Base-by-base conservation (phyloP, 768 basidiomycete species). In the Clitopilus hobsonii region DNA sequence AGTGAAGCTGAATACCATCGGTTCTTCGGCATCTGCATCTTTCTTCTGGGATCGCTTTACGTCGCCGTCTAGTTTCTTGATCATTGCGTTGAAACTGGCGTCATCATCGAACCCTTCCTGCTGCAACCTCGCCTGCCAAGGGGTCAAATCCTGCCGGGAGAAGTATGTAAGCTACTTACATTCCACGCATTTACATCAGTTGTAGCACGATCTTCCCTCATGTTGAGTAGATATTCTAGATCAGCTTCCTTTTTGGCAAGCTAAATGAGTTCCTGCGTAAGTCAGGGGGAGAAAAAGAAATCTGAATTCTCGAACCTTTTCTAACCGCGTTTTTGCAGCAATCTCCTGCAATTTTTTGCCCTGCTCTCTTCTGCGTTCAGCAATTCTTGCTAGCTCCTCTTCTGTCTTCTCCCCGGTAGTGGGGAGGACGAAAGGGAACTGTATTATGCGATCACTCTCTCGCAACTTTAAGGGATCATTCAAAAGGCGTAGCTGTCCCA, bases 311-410 rank as follows among this genome's bases (percentile, higher is more conserved):
- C 69, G 13, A 52, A 91, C 91, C 80, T 96, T 98, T 61, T 98
- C 95, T 63, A 81, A 73, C 24, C 96, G 73, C 52, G 85, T 85
- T 67, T 86, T 91, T 0, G 90, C 88, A 24, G 94, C 92, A 61
- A 95, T 81, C 68, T 98, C 95, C 69, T 97, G 95, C 51, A 99
- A 67, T 64, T 91, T 86, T 54, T 83, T 79, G 0, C 93, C 94
- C 63, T 94, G 89, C 69, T 98, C 95, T 65, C 81, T 85, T 54
- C 89, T 73, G 67, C 83, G 87, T 69, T 98, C 94, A 1, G 87
- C 75, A 30, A 86, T 80, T 29, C 84, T 79, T 3, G 84, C 81
- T 0, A 97, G 68, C 64, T 98, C 94, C 62, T 98, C 96, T 59
- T 95, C 92, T 0, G 91, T 88, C 71, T 95, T 97, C 67, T 94